phyloP scores from a whole-genome alignment of 257 asterid species.

The Plantago major region DNA sequence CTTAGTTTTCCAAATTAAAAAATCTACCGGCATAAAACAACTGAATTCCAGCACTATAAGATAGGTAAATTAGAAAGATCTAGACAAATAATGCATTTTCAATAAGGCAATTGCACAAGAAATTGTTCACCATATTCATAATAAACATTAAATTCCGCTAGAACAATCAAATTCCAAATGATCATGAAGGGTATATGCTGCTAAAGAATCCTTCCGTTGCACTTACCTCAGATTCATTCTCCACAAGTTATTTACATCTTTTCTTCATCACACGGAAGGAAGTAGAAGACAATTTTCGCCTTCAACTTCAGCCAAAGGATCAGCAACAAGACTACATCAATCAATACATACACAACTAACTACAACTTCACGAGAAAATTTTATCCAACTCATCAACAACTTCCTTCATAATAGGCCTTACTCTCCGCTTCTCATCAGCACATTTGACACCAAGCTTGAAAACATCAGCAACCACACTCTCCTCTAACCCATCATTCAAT shows the following conservation, averaged over 20 bases:
- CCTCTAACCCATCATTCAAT: slow-evolving; percentile 28
- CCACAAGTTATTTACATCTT: slow-evolving; percentile 23
- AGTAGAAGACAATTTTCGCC: not conserved
- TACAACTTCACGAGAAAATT: slow-evolving; percentile 16
- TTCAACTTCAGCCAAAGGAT: slow-evolving; percentile 1
- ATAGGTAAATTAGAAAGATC: not conserved
- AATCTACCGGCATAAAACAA: not conserved
- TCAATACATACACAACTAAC: not conserved
- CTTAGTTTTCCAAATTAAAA: no score
- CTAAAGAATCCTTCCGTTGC: slow-evolving; percentile 10
- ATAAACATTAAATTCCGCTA: not conserved
- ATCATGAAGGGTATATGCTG: not conserved
- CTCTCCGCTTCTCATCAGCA: slow-evolving; percentile 32
- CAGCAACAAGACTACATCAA: not conserved
- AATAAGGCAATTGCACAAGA: not conserved
- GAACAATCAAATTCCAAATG: slow-evolving; percentile 2
- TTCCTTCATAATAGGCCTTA: slow-evolving; percentile 59
- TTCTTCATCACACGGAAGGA: not conserved
- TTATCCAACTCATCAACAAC: slow-evolving; percentile 45
- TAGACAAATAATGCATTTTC: not conserved
- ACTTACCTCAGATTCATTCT: slow-evolving; percentile 10
- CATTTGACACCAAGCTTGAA: slow-evolving; percentile 54
- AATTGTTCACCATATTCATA: not conserved
- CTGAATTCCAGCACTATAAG: not conserved
- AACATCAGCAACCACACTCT: slow-evolving; percentile 35